Base-by-base conservation (phyloP, 2,329 filamentous ascomycete genomes). In the Chaetoscypha palmicola region DNA sequence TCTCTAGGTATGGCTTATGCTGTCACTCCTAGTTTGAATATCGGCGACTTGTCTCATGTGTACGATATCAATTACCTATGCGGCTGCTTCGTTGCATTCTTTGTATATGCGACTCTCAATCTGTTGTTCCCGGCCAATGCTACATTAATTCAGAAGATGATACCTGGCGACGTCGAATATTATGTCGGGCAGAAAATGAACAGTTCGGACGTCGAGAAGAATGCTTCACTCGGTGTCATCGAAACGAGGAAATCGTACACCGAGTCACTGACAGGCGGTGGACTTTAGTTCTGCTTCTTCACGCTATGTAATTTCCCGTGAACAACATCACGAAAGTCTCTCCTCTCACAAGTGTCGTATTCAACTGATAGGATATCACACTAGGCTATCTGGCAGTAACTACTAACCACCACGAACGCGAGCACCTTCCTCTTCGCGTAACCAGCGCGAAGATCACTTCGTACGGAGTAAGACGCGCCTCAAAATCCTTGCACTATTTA, bases 11-110 rank as follows among this genome's bases (percentile, higher is more conserved):
- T 37, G 34, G 34, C 34, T 10, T 20, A 37, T 14, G 34, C 34
- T 14, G 34, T 37, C 10, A 37, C 20, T 11, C 34, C 34, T 10
- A 37, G 21, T 11, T n/a, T 37, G 16, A 37, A 37, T 10, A 37
- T 37, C 19, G 34, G 34, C 4, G 20, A 37, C 21, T 11, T 37
- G 7, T 10, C 14, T 4, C 34, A 37, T 22, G 20, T 42, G 17
- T 44, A 38, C 20, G 32, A 38, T 33, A 36, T 43, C 16, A 37
- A 37, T 23, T 37, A 37, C 14, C 34, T 37, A 5, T 37, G 22
- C 34, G 34, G 34, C 5, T 37, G 20, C 19, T 37, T 37, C 17
- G 16, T 37, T 14, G 34, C 34, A 12, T 37, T 37, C 34, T 21
- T 37, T 20, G 34, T 23, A 11, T 37, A 37, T 11, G 16, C 34